Evolutionary conservation across 768 basidiomycete genomes (phyloP).

Genomic region (Lactarius pseudohatsudake): DNA sequence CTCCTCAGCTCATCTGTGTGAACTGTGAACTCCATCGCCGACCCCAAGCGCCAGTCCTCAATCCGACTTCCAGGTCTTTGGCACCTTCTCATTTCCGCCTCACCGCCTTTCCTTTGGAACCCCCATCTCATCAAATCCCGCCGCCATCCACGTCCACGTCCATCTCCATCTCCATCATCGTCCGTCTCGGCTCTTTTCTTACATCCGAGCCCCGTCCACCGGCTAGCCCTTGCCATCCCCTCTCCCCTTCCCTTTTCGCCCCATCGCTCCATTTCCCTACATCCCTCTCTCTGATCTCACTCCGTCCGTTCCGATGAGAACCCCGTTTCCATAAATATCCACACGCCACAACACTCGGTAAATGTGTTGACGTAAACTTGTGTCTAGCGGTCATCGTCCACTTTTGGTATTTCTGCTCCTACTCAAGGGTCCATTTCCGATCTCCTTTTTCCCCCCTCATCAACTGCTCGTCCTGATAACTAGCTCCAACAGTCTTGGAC

Average conservation of each 20-base stretch:
- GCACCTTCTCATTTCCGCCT: conserved; percentile 22
- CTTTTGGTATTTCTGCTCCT: conserved; percentile 21
- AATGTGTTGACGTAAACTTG: conserved; percentile 23
- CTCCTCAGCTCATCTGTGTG: neutral
- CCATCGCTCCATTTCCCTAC: conserved; percentile 7
- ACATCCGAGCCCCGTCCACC: neutral
- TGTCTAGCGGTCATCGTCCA: conserved; percentile 11
- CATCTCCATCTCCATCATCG: conserved; percentile 9
- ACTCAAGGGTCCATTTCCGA: neutral
- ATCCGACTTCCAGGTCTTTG: neutral
- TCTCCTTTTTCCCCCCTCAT: neutral
- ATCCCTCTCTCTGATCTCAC: conserved; percentile 13
- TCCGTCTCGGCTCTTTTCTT: conserved; percentile 14
- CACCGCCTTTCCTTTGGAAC: conserved; percentile 6
- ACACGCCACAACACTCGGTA: conserved; percentile 8
- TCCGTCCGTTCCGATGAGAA: conserved; percentile 13
- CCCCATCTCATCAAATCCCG: conserved; percentile 1
- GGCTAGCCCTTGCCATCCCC: neutral
- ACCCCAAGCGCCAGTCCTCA: neutral
- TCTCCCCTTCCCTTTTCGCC: conserved; percentile 1
- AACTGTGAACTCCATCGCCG: neutral
- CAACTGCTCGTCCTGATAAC: conserved; percentile 8
- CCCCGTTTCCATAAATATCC: conserved; percentile 20
- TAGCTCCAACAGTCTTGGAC: neutral
- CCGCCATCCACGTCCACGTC: conserved; percentile 5